These are phyloP conservation scores for Clarireedia paspali DNA, from an alignment of 2,329 filamentous ascomycete species.

Conservation along the genomic window DNA sequence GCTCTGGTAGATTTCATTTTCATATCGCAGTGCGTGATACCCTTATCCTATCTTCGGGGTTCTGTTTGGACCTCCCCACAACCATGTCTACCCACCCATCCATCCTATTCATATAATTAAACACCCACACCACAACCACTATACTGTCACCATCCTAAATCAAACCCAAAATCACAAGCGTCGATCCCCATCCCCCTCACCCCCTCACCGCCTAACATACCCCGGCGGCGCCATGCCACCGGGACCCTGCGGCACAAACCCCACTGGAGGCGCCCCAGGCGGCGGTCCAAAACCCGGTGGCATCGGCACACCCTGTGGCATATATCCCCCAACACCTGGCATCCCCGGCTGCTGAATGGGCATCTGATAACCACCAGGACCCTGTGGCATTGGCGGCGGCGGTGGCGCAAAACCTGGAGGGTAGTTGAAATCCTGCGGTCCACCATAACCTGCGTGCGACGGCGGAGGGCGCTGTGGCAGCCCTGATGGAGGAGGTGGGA, in stretches of 20 bases:
- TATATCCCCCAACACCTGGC: not conserved
- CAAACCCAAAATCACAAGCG: not conserved
- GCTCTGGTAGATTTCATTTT: no score
- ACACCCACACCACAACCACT: not conserved
- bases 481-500: conserved; percentile 46
- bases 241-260: not conserved
- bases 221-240: conserved; percentile 18
- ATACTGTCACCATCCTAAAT: not conserved
- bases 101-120: not conserved
- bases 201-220: conserved; percentile 2
- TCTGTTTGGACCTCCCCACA: not conserved
- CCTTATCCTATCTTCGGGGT: no score
- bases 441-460: conserved; percentile 59
- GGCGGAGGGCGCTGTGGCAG: conserved; percentile 62
- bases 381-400: not conserved
- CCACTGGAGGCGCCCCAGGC: not conserved
- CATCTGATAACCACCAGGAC: not conserved
- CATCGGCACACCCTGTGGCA: no score
- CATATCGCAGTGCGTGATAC: no score
- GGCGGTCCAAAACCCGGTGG: not conserved
- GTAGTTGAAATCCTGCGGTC: conserved; percentile 46
- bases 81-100: not conserved
- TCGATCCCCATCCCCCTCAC: not conserved
- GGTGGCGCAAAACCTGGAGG: conserved; percentile 35
- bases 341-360: not conserved